phyloP scores from a whole-genome alignment of 768 basidiomycete genomes.

The Lenzites betulinus region DNA sequence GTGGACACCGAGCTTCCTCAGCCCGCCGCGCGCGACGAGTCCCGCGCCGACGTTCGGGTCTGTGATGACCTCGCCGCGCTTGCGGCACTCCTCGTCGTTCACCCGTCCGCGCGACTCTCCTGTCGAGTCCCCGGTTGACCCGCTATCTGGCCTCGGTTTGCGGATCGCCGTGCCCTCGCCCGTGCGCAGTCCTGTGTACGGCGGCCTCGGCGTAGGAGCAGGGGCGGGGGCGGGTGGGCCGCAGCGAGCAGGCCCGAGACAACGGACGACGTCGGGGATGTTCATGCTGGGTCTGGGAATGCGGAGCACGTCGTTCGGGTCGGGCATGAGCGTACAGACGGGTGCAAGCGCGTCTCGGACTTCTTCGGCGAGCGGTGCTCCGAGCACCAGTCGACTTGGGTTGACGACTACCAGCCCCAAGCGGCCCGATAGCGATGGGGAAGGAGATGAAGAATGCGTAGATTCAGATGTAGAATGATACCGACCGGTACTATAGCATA shows the following conservation, averaged over 20 bases:
- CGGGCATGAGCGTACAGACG: constrained; percentile 6
- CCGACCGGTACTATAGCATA: background rate
- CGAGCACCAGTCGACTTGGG: constrained; percentile 8
- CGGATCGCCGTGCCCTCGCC: constrained; percentile 58
- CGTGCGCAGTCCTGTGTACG: constrained; percentile 5
- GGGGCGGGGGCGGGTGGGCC: background rate
- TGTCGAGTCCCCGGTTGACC: constrained; percentile 32
- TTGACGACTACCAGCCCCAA: constrained; percentile 12
- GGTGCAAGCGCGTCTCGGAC: constrained; percentile 15
- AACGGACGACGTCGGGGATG: constrained; percentile 60
- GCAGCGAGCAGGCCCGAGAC: constrained; percentile 32
- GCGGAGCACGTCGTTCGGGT: constrained; percentile 38
- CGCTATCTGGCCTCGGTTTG: constrained; percentile 49
- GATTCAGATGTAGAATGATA: constrained; percentile 24
- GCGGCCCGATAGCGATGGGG: background rate
- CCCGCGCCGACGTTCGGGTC: constrained; percentile 65
- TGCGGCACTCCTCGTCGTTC: constrained; percentile 52
- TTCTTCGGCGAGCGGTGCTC: constrained; percentile 5
- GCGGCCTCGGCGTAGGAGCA: background rate
- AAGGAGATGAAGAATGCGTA: background rate
- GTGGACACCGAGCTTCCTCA: constrained; percentile 62
- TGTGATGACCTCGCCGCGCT: constrained; percentile 65
- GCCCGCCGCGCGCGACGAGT: constrained; percentile 41
- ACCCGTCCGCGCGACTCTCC: constrained; percentile 27
- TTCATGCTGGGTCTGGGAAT: constrained; percentile 63